Conservation (phyloP, 192 early-diverging fungal species). For the Radiomyces spectabilis region DNA sequence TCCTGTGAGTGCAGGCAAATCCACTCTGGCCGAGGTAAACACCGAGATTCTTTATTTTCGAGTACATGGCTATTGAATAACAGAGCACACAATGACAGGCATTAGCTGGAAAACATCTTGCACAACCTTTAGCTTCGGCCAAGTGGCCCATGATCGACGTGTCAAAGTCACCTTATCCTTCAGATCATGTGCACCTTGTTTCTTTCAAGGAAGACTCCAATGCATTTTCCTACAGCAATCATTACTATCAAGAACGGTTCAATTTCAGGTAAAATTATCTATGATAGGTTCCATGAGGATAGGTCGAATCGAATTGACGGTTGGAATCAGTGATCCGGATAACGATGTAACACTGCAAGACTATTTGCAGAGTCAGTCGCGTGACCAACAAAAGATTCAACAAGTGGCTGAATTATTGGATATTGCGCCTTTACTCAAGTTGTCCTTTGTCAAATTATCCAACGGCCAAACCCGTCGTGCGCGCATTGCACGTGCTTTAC, state of each 20-base stretch:
- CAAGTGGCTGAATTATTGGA: conserved; percentile 18
- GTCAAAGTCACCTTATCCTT: conserved; percentile 8
- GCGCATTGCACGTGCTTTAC: conserved; percentile 31
- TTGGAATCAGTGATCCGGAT: conserved; percentile 19
- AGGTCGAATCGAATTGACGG: not conserved
- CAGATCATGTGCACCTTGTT: conserved; percentile 23
- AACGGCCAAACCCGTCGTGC: conserved; percentile 43
- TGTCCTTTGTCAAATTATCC: conserved; percentile 38
- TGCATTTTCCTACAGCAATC: conserved; percentile 21
- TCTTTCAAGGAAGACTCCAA: conserved; percentile 20
- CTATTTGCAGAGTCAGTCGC: conserved; percentile 6
- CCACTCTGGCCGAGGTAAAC: conserved; percentile 35
- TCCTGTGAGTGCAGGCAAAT: conserved; percentile 37
- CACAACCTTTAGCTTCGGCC: conserved; percentile 9
- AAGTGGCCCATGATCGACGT: conserved; percentile 20
- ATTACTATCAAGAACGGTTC: conserved; percentile 44
- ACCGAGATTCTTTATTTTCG: not conserved
- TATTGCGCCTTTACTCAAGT: conserved; percentile 13
- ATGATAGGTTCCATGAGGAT: not conserved
- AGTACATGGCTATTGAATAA: no score
- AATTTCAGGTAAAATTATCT: conserved; percentile 28
- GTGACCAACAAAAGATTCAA: conserved; percentile 2
- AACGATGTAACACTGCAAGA: conserved; percentile 19
- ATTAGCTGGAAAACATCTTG: conserved; percentile 24
- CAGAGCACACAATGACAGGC: conserved; percentile 1